These are phyloP conservation scores for Dillenia suffruticosa DNA, from an alignment of 164 flowering plant species.

Conservation along the genomic window DNA sequence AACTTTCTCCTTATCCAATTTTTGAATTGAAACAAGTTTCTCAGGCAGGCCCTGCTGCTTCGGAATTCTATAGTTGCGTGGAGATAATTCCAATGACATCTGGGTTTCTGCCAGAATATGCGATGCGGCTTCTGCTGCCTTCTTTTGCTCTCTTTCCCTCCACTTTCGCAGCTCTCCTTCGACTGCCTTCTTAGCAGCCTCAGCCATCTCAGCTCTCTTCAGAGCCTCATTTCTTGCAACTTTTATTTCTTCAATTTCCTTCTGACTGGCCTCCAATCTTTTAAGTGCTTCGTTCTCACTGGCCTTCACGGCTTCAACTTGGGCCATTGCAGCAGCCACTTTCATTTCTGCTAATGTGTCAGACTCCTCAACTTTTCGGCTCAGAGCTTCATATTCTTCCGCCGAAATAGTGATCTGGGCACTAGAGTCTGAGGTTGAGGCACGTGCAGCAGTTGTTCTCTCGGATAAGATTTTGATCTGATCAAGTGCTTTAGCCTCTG, in stretches of 20 bases:
- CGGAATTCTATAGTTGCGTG: conserved; percentile 29
- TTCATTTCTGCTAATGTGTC: conserved; percentile 74
- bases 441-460: conserved; percentile 54
- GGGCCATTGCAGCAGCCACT: conserved; percentile 87
- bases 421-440: conserved; percentile 67
- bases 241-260: conserved; percentile 74
- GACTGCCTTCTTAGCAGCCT: conserved; percentile 78
- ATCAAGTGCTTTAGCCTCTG: conserved; percentile 60
- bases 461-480: conserved; percentile 64
- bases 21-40: conserved; percentile 22
- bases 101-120: conserved; percentile 48
- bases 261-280: conserved; percentile 57
- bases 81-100: conserved; percentile 35
- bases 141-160: conserved; percentile 84
- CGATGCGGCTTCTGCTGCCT: conserved; percentile 72
- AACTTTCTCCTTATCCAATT: conserved; percentile 45
- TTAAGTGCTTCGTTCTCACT: conserved; percentile 74
- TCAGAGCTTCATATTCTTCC: conserved; percentile 73
- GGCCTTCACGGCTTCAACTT: conserved; percentile 86
- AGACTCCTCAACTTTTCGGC: conserved; percentile 71
- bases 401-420: conserved; percentile 66
- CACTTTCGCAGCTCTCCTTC: conserved; percentile 70
- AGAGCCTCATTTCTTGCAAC: conserved; percentile 59
- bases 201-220: conserved; percentile 84
- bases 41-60: conserved; percentile 32